A percentile compares a stretch with the other conserved stretches of the same genome.
Conservation (phyloP, 2,329 filamentous ascomycete species). For the Aspergillus fructus region DNA sequence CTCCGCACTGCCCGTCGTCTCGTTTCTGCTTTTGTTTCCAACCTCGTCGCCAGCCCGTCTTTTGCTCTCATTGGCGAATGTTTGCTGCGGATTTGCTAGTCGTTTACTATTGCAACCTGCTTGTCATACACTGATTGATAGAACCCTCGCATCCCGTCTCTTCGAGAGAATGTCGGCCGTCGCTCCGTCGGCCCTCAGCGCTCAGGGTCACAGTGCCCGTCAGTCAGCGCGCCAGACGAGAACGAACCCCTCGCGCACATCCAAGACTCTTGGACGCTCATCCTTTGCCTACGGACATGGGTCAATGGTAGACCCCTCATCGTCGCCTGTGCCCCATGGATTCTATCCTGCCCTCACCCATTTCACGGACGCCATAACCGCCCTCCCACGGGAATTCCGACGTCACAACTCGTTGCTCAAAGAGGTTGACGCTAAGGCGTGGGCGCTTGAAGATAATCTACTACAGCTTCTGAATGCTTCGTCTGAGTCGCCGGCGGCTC, state of each 20-base stretch:
- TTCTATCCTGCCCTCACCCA: conserved; percentile 68
- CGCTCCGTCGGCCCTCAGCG: conserved; percentile 25
- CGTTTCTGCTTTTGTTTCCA: conserved; percentile 12
- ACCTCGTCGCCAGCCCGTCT: conserved; percentile 5
- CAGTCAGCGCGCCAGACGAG: conserved; percentile 48
- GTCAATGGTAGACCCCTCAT: conserved; percentile 27
- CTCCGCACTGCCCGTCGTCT: conserved; percentile 17
- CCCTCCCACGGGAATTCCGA: conserved; percentile 90
- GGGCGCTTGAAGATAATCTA: conserved; percentile 79
- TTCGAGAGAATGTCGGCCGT: conserved; percentile 23
- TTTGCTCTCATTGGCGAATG: conserved; percentile 7
- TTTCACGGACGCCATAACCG: conserved; percentile 89
- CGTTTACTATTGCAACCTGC: neutral
- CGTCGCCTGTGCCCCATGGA: conserved; percentile 39
- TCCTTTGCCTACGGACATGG: conserved; percentile 40
- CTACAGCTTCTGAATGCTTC: conserved; percentile 64
- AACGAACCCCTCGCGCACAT: conserved; percentile 50
- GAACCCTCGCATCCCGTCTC: neutral
- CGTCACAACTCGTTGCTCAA: conserved; percentile 94
- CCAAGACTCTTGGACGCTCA: conserved; percentile 43
- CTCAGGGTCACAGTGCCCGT: conserved; percentile 32
- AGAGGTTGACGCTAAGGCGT: conserved; percentile 96
- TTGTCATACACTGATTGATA: conserved; percentile 13
- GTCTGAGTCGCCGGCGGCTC: conserved; percentile 33
- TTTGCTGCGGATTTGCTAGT: neutral